Base-by-base conservation (phyloP, 2,329 filamentous ascomycete genomes). In the Exophiala spinifera region DNA sequence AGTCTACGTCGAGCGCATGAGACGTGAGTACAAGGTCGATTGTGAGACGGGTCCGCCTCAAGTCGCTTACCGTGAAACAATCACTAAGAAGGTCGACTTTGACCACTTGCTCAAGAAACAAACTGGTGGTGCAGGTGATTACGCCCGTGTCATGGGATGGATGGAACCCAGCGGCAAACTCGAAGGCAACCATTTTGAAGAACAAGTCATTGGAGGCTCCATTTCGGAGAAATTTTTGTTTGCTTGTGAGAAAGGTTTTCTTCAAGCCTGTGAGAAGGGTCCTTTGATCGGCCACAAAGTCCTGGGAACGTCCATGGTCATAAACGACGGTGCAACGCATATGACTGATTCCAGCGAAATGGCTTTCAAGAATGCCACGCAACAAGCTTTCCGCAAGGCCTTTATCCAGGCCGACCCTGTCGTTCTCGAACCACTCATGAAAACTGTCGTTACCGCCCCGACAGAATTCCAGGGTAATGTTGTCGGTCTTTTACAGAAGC, bases 401-500 rank as follows among this genome's bases (percentile, higher is more conserved):
- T 97, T 99, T 76, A 79, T 81, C 56, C 84, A 88, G 11, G 89
- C 87, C 31, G 82, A 85, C 49, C 91, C 92, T 2, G 83, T 89
- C 65, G 86, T 99, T 8, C 83, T 99, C 33, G 94, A 99, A 74
- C 94, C 94, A 4, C 76, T 99, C 51, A 99, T 99, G 94, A 97
- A 96, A 81, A 96, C 91, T 0, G 91, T 91, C 57, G 91, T 99
- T 66, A 96, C 91, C 28, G 91, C 94, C 1, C 94, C 94, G 44
- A 90, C 88, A 67, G 94, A 99, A 78, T 99, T 97, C 79, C 94
- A 99, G 75, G 94, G 94, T 69, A 91, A 90, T 70, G 88, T 99
- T 62, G 89, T 97, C 52, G 91, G 91, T 66, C 76, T 99, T 46
- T 80, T 99, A 76, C 99, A 97, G 79, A 99, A 99, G 84, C 86